Evolutionary conservation across 176 grass and related monocot species (phyloP).

Genomic region (Bothriochloa decipiens): DNA sequence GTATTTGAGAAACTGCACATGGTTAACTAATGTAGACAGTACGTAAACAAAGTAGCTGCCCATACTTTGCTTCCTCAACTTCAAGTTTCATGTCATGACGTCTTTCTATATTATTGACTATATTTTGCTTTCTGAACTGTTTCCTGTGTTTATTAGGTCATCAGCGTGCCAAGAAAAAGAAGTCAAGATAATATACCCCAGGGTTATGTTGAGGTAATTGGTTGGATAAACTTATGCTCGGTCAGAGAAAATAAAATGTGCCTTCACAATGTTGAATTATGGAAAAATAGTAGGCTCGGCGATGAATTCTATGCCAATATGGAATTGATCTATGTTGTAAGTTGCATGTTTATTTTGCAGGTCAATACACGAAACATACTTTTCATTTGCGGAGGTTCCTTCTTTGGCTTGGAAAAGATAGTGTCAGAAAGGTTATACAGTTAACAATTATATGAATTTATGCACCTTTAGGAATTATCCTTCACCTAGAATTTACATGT

Average conservation of each 20-base stretch:
- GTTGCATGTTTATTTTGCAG: slow-evolving; percentile 50
- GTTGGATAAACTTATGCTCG: background rate
- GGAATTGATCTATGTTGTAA: background rate
- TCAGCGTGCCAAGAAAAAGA: slow-evolving; percentile 71
- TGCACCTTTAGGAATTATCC: slow-evolving; percentile 23
- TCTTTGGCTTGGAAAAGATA: slow-evolving; percentile 68
- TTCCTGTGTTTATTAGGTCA: slow-evolving; percentile 49
- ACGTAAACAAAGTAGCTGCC: background rate
- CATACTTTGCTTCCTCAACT: slow-evolving; percentile 15
- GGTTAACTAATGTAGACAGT: background rate
- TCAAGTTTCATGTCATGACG: background rate
- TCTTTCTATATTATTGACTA: background rate
- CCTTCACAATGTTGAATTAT: background rate
- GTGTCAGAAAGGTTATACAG: slow-evolving; percentile 60
- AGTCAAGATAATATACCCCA: slow-evolving; percentile 43
- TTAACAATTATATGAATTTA: slow-evolving; percentile 5
- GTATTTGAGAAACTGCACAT: slow-evolving; percentile 25
- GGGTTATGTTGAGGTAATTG: slow-evolving; percentile 53
- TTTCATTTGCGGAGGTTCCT: slow-evolving; percentile 84
- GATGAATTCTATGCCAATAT: slow-evolving; percentile 2
- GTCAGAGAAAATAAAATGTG: background rate
- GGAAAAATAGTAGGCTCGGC: background rate
- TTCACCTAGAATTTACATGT: background rate
- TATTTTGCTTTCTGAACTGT: background rate
- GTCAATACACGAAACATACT: slow-evolving; percentile 76